Evolutionary conservation across 192 early-diverging fungal genomes (phyloP).

Genomic region (Umbelopsis ramanniana): DNA sequence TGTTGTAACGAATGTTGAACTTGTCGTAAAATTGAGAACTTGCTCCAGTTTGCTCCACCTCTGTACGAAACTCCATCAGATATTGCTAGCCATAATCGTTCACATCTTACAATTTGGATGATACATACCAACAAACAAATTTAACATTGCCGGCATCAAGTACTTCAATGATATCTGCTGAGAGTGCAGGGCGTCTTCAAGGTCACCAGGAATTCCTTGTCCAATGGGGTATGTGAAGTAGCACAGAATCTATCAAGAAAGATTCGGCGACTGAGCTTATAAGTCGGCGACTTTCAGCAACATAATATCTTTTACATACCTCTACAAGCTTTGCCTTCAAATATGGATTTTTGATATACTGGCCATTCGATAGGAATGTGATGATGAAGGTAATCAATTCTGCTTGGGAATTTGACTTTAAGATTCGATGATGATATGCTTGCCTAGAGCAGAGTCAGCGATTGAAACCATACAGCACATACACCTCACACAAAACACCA

Average conservation of each 20-base stretch:
- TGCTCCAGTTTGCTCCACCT: conserved; percentile 93
- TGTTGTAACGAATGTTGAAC: conserved; percentile 97
- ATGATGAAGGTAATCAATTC: conserved; percentile 73
- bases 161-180: conserved; percentile 75
- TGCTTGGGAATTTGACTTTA: conserved; percentile 42
- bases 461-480: neutral
- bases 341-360: conserved; percentile 92
- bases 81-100: neutral
- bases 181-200: conserved; percentile 68
- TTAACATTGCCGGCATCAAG: conserved; percentile 83
- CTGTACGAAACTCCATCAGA: conserved; percentile 37
- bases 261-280: conserved; percentile 36
- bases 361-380: conserved; percentile 76
- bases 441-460: conserved; percentile 12
- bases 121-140: conserved; percentile 85
- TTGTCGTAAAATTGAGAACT: conserved; percentile 98
- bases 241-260: conserved; percentile 68
- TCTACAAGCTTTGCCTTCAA: conserved; percentile 94
- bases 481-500: no score
- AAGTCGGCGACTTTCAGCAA: conserved; percentile 23
- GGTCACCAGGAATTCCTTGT: conserved; percentile 60
- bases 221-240: conserved; percentile 76
- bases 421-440: conserved; percentile 48
- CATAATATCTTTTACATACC: conserved; percentile 43
- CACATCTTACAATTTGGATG: neutral